Base-by-base conservation (phyloP, 2,329 filamentous ascomycete species). In the Pleurostoma richardsiae region DNA sequence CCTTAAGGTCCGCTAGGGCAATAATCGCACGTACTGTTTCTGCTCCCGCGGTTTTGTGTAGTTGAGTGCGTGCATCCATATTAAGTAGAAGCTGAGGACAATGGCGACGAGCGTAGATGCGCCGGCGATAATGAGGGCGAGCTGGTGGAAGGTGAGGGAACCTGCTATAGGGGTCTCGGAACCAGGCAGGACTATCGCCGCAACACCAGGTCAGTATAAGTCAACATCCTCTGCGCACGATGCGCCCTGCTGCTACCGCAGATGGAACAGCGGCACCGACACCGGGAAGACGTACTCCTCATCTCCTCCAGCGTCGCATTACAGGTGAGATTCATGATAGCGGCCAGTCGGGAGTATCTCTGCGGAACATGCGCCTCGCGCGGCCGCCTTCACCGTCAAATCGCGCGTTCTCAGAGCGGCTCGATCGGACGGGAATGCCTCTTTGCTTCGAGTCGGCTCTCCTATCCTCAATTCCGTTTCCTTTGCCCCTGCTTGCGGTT, bases 11-110 rank as follows among this genome's bases (percentile, higher is more conserved):
- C 19, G 19, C 19, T 19, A 19, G 10, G n/a, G 31, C 6, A 19
- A 19, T 19, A 19, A 19, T 19, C 39, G 56, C 50, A 55, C 71
- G 51, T 62, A 77, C 73, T 83, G 78, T 62, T 72, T 74, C 58
- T 83, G 80, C 62, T 83, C 78, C 46, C 68, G 63, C 5, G 79
- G 79, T 47, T 79, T 79, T 29, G 79, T 82, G 58, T 83, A 83
- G 63, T 83, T 73, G 19, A 70, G 54, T 30, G 79, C 78, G 67
- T 84, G 80, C 68, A 75, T 74, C 62, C 67, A 77, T 50, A 82
- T 76, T 36, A 83, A 68, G 54, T 73, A 80, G 42, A 82, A 61
- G 47, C 79, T 81, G 39, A 77, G 60, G 40, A 71, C 44, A n/a
- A 74, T 70, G 38, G 80, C 70, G 30, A 82, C 61, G 48, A 77